Evolutionary conservation across 768 basidiomycete species (phyloP).

Genomic region (Boletus sp.): DNA sequence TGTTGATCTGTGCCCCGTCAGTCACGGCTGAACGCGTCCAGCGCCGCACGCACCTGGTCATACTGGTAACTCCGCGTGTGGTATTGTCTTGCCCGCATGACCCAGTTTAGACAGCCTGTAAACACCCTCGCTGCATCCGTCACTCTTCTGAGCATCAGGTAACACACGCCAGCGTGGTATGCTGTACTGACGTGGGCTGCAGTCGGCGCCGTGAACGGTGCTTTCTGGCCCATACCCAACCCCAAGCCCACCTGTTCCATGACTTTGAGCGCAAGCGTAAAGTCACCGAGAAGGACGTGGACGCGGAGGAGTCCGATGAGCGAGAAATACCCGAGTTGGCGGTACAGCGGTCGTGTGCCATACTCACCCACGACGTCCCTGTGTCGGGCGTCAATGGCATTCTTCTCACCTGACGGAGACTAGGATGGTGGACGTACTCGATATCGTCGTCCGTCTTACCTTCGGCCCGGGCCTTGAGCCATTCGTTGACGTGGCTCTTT

Average conservation of each 20-base stretch:
- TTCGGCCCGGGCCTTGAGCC: conserved; percentile 76
- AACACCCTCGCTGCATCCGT: conserved; percentile 95
- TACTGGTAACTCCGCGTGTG: conserved; percentile 97
- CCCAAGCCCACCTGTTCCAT: conserved; percentile 93
- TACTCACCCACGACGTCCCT: conserved; percentile 91
- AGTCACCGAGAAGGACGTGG: conserved; percentile 94
- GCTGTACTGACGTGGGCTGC: conserved; percentile 95
- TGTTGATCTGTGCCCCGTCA: conserved; percentile 67
- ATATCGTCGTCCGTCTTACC: conserved; percentile 82
- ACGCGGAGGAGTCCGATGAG: conserved; percentile 93
- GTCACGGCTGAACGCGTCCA: background rate
- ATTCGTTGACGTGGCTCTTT: conserved; percentile 94
- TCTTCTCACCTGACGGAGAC: background rate
- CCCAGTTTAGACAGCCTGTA: conserved; percentile 90
- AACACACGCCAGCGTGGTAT: conserved; percentile 97
- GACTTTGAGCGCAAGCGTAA: conserved; percentile 89
- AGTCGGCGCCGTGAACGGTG: conserved; percentile 90
- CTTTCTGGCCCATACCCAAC: conserved; percentile 88
- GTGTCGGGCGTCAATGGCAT: conserved; percentile 1
- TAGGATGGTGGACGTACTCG: conserved; percentile 48
- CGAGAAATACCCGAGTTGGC: conserved; percentile 95
- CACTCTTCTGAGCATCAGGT: conserved; percentile 91
- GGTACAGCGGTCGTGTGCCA: conserved; percentile 84
- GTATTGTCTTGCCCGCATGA: conserved; percentile 93
- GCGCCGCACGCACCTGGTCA: conserved; percentile 62